Evolutionary conservation across 768 basidiomycete species (phyloP).

Genomic region (button mushroom (Agaricus bisporus)): DNA sequence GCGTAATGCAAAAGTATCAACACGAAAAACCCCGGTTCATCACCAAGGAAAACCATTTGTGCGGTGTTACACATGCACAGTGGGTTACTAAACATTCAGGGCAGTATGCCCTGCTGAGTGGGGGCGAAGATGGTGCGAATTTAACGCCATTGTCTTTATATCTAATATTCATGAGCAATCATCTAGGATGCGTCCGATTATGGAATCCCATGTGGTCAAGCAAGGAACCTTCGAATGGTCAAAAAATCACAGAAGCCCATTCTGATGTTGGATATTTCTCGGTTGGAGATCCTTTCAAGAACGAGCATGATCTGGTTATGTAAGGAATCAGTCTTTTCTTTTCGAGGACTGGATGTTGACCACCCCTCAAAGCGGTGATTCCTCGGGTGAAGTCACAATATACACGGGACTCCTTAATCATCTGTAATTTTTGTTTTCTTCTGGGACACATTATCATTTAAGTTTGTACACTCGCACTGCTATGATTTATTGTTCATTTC

Average conservation of each 20-base stretch:
- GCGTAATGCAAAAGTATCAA: conserved; percentile 41
- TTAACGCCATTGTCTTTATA: conserved; percentile 4
- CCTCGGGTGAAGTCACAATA: conserved; percentile 40
- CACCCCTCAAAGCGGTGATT: conserved; percentile 36
- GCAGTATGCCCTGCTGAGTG: conserved; percentile 1
- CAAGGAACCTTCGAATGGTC: conserved; percentile 35
- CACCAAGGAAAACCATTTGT: background rate
- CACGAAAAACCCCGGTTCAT: conserved; percentile 26
- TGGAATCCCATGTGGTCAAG: conserved; percentile 53
- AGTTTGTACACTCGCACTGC: background rate
- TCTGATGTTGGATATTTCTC: conserved; percentile 56
- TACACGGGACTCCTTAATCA: conserved; percentile 24
- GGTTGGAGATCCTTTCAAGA: conserved; percentile 45
- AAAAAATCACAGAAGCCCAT: conserved; percentile 42
- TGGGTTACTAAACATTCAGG: conserved; percentile 7
- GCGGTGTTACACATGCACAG: background rate
- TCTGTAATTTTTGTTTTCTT: background rate
- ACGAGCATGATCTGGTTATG: conserved; percentile 57
- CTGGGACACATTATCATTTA: background rate
- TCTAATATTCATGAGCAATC: conserved; percentile 1
- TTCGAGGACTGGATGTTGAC: background rate
- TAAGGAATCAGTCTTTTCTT: conserved; percentile 24
- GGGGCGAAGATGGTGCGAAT: conserved; percentile 9
- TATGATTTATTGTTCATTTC: conserved; percentile 2
- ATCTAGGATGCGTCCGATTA: conserved; percentile 58